Evolutionary conservation across 148 eudicot genomes (phyloP), one percentile per base, ranked within the genome.

Genomic region (Bassia scoparia): DNA sequence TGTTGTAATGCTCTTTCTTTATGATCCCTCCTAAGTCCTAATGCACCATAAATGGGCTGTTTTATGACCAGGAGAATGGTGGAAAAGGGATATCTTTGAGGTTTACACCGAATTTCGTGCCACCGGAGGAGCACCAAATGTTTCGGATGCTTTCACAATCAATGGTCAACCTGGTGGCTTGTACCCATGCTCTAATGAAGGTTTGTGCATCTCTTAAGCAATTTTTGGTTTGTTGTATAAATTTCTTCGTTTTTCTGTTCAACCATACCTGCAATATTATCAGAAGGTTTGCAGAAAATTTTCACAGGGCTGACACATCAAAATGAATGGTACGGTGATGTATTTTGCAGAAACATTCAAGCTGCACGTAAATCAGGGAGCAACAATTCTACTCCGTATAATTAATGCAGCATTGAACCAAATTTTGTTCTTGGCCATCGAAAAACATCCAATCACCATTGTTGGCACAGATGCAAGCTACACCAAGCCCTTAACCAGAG

Each of bases 121-220:
- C 20, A 23, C 60, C 9, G 89, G 89, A 58, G 89, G 89, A 48
- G 80, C 58, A n/a, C 89, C 89, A 1, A 75, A 72, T 44, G 54
- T 38, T 6, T 88, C 89, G 2, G 87, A 84, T 76, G 92, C 89
- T 15, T 80, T 44, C 41, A 80, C 83, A 33, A 80, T 88, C 5
- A 88, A 88, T 74, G 92, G 92, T 10, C 92, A 86, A 50, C 92
- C 92, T 7, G 92, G 92, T 55, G 86, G 80, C 67, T 72, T 83
- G 43, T 86, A 86, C 69, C 76, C 78, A 35, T 88, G 92, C 79
- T 88, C 92, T 15, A 65, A 0, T 26, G 8, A 72, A 84, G 92
- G 92, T 86, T 69, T 37, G 73, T 60, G 52, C 49, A 61, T 33
- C 35, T 44, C 61, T 72, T n/a, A n/a, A 2, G 3, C 7, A 37